Percentiles rank a stretch among this genome's conserved stretches.
Conservation (phyloP, 306 rosid genomes). For the Cyamopsis tetragonoloba region DNA sequence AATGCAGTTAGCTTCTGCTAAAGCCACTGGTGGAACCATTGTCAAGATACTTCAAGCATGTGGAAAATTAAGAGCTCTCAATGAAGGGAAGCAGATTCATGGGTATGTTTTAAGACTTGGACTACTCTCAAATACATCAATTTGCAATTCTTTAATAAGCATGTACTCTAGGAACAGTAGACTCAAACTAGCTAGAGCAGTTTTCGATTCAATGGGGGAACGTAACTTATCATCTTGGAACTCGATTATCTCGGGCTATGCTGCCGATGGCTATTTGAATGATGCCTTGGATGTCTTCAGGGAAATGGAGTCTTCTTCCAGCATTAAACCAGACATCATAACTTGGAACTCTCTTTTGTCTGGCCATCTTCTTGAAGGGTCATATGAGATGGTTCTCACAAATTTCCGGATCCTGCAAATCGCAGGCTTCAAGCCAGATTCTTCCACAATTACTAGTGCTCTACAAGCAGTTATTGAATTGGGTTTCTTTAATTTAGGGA, state of each 20-base stretch:
- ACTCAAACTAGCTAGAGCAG: constrained; percentile 40
- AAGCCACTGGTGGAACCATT: constrained; percentile 37
- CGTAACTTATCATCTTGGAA: constrained; percentile 63
- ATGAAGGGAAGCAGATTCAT: constrained; percentile 71
- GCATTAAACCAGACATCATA: constrained; percentile 56
- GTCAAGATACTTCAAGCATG: constrained; percentile 64
- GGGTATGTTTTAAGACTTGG: constrained; percentile 55
- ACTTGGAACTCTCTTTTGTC: constrained; percentile 70
- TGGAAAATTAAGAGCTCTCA: constrained; percentile 59
- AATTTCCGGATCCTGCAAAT: constrained; percentile 42
- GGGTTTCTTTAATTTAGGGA: constrained; percentile 46
- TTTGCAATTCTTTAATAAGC: constrained; percentile 58
- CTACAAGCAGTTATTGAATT: constrained; percentile 50
- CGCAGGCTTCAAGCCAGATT: constrained; percentile 50
- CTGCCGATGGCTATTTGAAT: constrained; percentile 37
- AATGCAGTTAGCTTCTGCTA: constrained; percentile 48
- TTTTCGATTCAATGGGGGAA: constrained; percentile 54
- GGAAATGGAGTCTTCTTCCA: constrained; percentile 40
- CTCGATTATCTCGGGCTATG: constrained; percentile 51
- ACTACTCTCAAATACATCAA: constrained; percentile 38
- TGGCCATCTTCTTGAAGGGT: constrained; percentile 55
- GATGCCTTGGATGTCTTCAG: constrained; percentile 41
- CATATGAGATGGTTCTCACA: constrained; percentile 33
- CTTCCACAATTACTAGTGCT: constrained; percentile 58
- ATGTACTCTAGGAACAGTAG: constrained; percentile 65